Conservation (phyloP, 768 basidiomycete species). For the Amanita pallidorosea region DNA sequence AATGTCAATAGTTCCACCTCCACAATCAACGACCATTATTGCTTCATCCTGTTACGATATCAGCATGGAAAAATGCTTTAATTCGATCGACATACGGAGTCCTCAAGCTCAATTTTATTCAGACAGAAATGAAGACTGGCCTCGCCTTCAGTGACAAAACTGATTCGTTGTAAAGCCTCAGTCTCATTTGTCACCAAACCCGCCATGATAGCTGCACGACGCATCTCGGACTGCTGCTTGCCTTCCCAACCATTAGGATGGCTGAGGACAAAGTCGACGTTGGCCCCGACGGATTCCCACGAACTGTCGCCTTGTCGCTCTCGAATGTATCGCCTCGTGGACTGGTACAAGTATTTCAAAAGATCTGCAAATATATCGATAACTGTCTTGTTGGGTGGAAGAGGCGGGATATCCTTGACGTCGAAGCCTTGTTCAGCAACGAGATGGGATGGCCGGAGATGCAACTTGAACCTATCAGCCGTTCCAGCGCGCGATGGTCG, state of each 20-base stretch:
- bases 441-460: constrained; percentile 20
- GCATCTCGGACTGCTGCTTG: constrained; percentile 36
- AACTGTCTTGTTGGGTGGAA: constrained; percentile 24
- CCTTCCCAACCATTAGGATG: constrained; percentile 52
- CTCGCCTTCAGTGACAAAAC: constrained; percentile 44
- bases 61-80: neutral
- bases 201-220: constrained; percentile 32
- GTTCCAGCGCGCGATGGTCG: no score
- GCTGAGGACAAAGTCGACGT: constrained; percentile 29
- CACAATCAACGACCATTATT: neutral
- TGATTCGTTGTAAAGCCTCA: constrained; percentile 25
- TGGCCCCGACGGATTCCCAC: constrained; percentile 12
- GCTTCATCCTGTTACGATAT: neutral
- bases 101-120: constrained; percentile 10
- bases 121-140: constrained; percentile 41
- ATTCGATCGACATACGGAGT: constrained; percentile 10
- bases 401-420: constrained; percentile 20
- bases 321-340: constrained; percentile 24
- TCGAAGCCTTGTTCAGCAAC: constrained; percentile 7
- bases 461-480: constrained; percentile 29
- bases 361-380: constrained; percentile 30
- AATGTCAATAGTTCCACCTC: neutral
- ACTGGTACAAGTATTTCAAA: constrained; percentile 26
- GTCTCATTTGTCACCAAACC: constrained; percentile 28
- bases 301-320: constrained; percentile 17